Conservation (phyloP, 805 yeast genomes). For the Candida qinlingensis region DNA sequence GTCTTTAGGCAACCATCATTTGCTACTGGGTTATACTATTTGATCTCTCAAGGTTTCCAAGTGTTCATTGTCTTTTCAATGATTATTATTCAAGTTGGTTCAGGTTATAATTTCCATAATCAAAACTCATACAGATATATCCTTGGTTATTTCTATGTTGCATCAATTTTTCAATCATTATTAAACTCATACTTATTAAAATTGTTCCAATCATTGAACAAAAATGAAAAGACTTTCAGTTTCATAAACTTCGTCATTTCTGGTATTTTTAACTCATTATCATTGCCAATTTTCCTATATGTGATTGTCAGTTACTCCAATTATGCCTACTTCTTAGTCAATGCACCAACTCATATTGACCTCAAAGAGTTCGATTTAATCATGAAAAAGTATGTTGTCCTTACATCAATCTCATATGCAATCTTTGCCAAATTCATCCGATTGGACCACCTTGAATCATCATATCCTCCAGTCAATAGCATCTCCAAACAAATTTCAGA, state of each 20-base stretch:
- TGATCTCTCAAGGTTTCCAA: conserved; percentile 21
- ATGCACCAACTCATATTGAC: conserved; percentile 21
- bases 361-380: background rate
- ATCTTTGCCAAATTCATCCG: conserved; percentile 10
- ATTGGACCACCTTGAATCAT: background rate
- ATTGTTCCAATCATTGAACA: conserved; percentile 14
- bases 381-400: conserved; percentile 8
- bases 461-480: conserved; percentile 11
- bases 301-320: conserved; percentile 12
- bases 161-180: conserved; percentile 14
- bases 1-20: conserved; percentile 20
- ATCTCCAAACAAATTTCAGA: conserved; percentile 20
- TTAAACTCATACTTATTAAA: conserved; percentile 17
- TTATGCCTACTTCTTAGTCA: conserved; percentile 17
- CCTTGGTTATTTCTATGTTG: conserved; percentile 8
- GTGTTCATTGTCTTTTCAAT: conserved; percentile 1
- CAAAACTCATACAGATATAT: background rate
- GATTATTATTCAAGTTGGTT: conserved; percentile 12
- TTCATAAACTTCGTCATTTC: background rate
- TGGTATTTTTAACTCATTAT: conserved; percentile 14
- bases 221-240: conserved; percentile 1
- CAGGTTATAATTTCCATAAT: conserved; percentile 5
- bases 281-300: conserved; percentile 16
- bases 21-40: conserved; percentile 8
- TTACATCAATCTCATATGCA: conserved; percentile 13